Evolutionary conservation across 2,329 filamentous ascomycete species (phyloP), one percentile per base, ranked within the genome.

Genomic region (Fusarium sp.): DNA sequence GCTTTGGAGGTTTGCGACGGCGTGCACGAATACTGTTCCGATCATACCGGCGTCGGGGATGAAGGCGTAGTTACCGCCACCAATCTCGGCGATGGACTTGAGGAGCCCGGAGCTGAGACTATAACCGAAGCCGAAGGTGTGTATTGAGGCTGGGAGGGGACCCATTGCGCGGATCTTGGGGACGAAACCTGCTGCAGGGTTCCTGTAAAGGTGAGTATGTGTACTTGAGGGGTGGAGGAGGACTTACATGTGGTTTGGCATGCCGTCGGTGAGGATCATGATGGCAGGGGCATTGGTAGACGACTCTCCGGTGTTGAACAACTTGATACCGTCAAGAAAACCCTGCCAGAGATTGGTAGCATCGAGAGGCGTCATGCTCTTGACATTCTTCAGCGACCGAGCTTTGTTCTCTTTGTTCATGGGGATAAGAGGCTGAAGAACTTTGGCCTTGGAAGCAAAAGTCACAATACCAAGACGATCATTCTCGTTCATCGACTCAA

Each of bases 11-110:
- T 91, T 90, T 24, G 89, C 89, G 5, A 91, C 84, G 5, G 90
- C 88, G 74, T 91, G 88, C 7, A 90, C 84, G 68, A 91, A 91
- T 8, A 90, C 88, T 6, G 89, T 91, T 7, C 87, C 87, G 67
- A 91, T 88, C 88, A 91, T 90, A 66, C 89, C 87, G 0, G 88
- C 85, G 61, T 91, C 89, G 0, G 89, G 87, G 24, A 91, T 91
- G 71, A 91, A 91, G 14, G 88, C 82, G 65, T 89, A 92, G 77
- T 86, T 89, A 4, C 90, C 90, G 6, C 85, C 82, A 0, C 87
- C 86, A 54, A 87, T 81, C 74, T 91, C 89, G 3, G 89, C 86
- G 52, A 92, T 88, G 5, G 89, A 88, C 79, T 90, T 89, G 61
- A 92, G 82, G 24, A 91, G 80, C 0, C 86, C 87, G 0, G 89